Conservation (phyloP, 108 stramenopile genomes). For the Cyclotella cryptica region DNA sequence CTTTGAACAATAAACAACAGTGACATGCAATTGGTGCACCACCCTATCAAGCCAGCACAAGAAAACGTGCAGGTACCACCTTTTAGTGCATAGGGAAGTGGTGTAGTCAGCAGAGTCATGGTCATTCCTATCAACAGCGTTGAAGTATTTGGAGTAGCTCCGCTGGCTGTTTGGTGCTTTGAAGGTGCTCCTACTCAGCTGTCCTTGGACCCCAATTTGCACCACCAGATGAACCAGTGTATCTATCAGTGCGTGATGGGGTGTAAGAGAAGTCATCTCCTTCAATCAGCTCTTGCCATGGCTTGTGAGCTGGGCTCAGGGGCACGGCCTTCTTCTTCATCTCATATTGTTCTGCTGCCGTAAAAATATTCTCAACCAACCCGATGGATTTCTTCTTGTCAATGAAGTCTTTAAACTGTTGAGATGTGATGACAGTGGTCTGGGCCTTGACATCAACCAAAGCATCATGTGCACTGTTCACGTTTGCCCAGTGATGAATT, state of each 20-base stretch:
- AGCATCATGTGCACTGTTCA: neutral
- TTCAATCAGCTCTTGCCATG: neutral
- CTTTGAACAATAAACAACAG: neutral
- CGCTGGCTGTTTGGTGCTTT: too few relatives aligned
- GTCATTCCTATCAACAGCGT: too few relatives aligned
- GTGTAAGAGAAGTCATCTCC: neutral
- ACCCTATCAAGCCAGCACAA: neutral
- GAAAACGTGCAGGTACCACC: neutral
- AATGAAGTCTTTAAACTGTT: neutral
- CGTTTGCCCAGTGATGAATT: neutral
- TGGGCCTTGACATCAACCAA: neutral
- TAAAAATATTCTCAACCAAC: neutral
- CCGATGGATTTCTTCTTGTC: slow-evolving; percentile 1
- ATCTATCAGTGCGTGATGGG: neutral
- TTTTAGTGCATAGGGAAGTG: neutral
- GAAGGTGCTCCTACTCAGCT: too few relatives aligned
- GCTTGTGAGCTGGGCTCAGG: neutral
- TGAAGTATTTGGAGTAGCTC: too few relatives aligned
- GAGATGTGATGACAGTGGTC: neutral
- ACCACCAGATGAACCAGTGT: slow-evolving; percentile 1
- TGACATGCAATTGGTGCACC: too few relatives aligned
- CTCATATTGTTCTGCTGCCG: neutral
- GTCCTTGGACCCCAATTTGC: neutral
- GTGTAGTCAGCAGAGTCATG: too few relatives aligned
- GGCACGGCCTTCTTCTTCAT: slow-evolving; percentile 6